A percentile compares a stretch with the other conserved stretches of the same genome.
Conservation (phyloP, 805 yeast genomes). For the Candida glaebosa region DNA sequence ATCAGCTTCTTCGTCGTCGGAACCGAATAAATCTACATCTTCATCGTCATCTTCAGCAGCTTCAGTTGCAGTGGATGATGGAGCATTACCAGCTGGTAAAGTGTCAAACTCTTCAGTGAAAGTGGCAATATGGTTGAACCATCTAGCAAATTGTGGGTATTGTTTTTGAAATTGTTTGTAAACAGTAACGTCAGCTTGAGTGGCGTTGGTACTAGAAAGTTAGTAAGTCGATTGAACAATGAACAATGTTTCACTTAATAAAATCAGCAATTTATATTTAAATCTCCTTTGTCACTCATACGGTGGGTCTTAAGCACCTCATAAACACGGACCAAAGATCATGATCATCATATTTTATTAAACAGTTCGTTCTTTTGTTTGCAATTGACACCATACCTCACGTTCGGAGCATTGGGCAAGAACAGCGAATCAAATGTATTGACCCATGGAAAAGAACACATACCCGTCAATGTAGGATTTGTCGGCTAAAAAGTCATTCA, state of each 20-base stretch:
- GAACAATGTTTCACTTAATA: not conserved
- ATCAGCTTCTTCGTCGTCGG: constrained; percentile 90
- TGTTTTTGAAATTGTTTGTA: constrained; percentile 90
- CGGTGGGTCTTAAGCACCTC: constrained; percentile 96
- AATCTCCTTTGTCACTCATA: constrained; percentile 56
- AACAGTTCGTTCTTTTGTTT: not conserved
- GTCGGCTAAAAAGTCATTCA: constrained; percentile 84
- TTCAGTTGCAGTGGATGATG: constrained; percentile 53
- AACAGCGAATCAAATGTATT: too few relatives aligned
- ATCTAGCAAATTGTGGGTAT: constrained; percentile 94
- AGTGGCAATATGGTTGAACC: constrained; percentile 98
- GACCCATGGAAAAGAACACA: constrained; percentile 32
- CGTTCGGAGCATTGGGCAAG: too few relatives aligned
- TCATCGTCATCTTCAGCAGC: constrained; percentile 82
- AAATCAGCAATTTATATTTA: constrained; percentile 1
- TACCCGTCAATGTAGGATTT: constrained; percentile 96
- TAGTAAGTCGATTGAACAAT: constrained; percentile 4
- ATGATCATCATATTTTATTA: constrained; percentile 54
- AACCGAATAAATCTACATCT: constrained; percentile 91
- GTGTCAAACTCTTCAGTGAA: constrained; percentile 79
- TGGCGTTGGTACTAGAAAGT: constrained; percentile 66
- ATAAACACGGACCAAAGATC: constrained; percentile 93
- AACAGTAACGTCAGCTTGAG: constrained; percentile 93
- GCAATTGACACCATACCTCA: too few relatives aligned
- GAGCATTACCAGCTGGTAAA: constrained; percentile 75